These are phyloP conservation scores for Tuber aestivum DNA, from an alignment of 495 filamentous ascomycete genomes.

Conservation along the genomic window DNA sequence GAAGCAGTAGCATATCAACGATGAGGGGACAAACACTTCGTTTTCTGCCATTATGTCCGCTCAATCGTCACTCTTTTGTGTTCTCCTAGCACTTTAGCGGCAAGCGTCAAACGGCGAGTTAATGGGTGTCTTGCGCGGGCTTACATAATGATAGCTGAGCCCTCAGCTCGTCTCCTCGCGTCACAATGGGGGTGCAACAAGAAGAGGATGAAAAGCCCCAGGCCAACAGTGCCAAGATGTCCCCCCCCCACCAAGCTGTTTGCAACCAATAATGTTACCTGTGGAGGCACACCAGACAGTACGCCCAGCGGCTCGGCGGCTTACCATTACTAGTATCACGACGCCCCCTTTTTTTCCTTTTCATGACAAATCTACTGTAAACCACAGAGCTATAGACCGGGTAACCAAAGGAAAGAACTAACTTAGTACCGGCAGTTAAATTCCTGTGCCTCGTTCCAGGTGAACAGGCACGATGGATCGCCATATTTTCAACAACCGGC, in stretches of 20 bases:
- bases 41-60: not conserved
- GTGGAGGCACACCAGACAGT: not conserved
- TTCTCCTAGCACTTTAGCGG: not conserved
- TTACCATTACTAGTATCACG: too few species aligned
- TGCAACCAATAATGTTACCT: not conserved
- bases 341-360: too few species aligned
- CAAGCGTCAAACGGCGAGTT: not conserved
- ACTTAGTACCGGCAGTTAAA: too few species aligned
- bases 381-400: too few species aligned
- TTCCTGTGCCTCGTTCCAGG: not conserved
- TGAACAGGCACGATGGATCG: not conserved
- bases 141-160: not conserved
- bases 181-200: not conserved
- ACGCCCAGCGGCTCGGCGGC: too few species aligned
- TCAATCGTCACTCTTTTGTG: not conserved
- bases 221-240: not conserved
- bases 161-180: not conserved
- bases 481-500: not conserved
- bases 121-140: not conserved
- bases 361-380: too few species aligned
- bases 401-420: too few species aligned
- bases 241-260: not conserved
- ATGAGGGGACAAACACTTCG: not conserved
- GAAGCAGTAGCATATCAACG: not conserved
- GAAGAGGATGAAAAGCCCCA: not conserved